These are phyloP conservation scores for Aspergillus ostianus DNA, from an alignment of 495 filamentous ascomycete species.

Conservation along the genomic window DNA sequence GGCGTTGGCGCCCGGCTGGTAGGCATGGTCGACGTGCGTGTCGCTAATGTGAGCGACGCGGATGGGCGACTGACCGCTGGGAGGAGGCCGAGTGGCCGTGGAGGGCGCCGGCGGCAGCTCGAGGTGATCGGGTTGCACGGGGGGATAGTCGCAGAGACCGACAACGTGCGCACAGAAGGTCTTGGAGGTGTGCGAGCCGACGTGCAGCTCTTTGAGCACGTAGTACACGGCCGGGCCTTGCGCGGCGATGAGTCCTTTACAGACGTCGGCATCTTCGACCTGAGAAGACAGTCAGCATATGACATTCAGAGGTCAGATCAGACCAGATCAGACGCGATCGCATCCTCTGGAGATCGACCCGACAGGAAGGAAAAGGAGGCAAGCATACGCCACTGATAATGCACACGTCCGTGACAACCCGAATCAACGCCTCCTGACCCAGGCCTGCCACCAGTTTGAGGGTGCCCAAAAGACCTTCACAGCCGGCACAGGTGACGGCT, in stretches of 20 bases:
- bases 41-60: constrained; percentile 56
- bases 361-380: not conserved
- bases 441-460: constrained; percentile 44
- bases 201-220: constrained; percentile 39
- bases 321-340: not conserved
- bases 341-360: not conserved
- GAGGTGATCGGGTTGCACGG: constrained; percentile 40
- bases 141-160: constrained; percentile 49
- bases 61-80: constrained; percentile 46
- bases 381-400: constrained; percentile 37
- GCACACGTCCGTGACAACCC: constrained; percentile 45
- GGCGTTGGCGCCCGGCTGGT: constrained; percentile 48
- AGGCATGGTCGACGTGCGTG: constrained; percentile 53
- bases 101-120: constrained; percentile 46
- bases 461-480: constrained; percentile 44
- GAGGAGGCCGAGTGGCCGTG: constrained; percentile 32
- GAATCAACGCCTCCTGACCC: constrained; percentile 41
- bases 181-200: constrained; percentile 47
- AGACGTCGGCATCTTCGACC: constrained; percentile 50
- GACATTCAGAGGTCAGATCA: not conserved
- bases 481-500: constrained; percentile 44
- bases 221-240: constrained; percentile 52
- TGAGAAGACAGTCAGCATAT: constrained; percentile 4
- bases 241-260: constrained; percentile 41
- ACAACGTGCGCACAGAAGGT: constrained; percentile 48